Evolutionary conservation across 345 rosid genomes (phyloP).

Genomic region (Lepidium sativum): DNA sequence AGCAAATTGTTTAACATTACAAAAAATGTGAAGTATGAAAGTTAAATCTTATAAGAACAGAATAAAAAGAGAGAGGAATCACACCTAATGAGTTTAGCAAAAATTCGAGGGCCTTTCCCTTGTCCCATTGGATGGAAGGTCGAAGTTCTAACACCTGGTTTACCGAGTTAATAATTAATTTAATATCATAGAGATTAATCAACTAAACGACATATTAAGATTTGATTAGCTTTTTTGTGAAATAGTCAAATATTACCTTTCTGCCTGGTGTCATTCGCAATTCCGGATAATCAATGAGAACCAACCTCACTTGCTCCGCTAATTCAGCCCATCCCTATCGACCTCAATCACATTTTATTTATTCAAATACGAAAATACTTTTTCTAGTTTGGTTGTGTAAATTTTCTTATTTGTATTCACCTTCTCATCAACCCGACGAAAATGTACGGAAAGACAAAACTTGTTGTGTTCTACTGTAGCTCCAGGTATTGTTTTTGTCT

Average conservation of each 20-base stretch:
- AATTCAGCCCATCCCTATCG: conserved; percentile 54
- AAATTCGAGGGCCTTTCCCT: conserved; percentile 47
- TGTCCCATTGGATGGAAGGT: conserved; percentile 53
- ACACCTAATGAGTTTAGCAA: conserved; percentile 39
- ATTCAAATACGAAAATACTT: neutral
- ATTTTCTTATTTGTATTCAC: neutral
- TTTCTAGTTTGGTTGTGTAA: neutral
- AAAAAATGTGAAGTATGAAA: neutral
- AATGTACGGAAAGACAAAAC: conserved; percentile 79
- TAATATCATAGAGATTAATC: neutral
- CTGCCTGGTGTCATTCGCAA: conserved; percentile 36
- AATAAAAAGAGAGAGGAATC: neutral
- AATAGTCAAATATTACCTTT: conserved; percentile 27
- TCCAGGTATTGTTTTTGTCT: conserved; percentile 55
- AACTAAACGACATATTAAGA: neutral
- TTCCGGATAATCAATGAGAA: conserved; percentile 26
- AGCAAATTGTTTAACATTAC: neutral
- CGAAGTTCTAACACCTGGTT: conserved; percentile 48
- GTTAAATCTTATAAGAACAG: neutral
- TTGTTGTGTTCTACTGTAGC: conserved; percentile 79
- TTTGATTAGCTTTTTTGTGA: neutral
- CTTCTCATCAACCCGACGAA: conserved; percentile 77
- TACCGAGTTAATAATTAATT: neutral
- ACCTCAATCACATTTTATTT: neutral
- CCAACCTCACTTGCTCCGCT: conserved; percentile 44